Evolutionary conservation across 148 eudicot genomes (phyloP), one percentile per base, ranked within the genome.

Genomic region (Camellia lanceoleosa): DNA sequence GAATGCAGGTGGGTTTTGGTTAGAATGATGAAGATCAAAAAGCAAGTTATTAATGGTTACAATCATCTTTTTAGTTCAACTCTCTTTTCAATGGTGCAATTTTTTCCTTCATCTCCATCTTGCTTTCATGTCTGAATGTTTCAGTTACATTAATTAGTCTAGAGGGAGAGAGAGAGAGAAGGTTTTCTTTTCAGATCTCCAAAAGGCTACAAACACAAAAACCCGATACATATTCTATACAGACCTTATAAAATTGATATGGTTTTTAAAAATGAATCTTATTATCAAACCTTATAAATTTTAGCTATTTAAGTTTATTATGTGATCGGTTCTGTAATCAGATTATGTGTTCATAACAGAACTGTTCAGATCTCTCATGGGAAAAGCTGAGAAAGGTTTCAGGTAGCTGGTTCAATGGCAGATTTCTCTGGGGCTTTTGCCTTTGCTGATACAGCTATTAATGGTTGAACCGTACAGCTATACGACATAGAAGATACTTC

Each of bases 121-220:
- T 71, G 75, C 75, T 73, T 63, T 77, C 63, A 44, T 58, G 30
- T 74, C 81, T 73, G 83, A 79, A 74, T 18, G 71, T 77, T 82
- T 77, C 86, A 85, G 88, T 81, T 84, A 46, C 77, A 80, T 83
- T 78, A 78, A 80, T 82, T 71, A 43, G 9, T 2, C 8, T 56
- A 47, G 44, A 11, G 71, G 19, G 79, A 74, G 80, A 76, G 78
- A 54, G 3, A 2, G 59, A 54, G 78, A 9, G 42, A 65, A 41
- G 52, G 73, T 30, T 61, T 81, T 68, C 66, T 80, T 87, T 66
- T 71, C 66, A 52, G 84, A 78, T 84, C n/a, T 60, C 49, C 30
- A 30, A 30, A 30, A 30, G 30, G 30, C 30, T 30, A 30, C 30
- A 30, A 30, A 30, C 30, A 30, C 30, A 30, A 30, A 30, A 30